These are phyloP conservation scores for Silene noctiflora DNA, from an alignment of 179 eudicot genomes.

Conservation along the genomic window DNA sequence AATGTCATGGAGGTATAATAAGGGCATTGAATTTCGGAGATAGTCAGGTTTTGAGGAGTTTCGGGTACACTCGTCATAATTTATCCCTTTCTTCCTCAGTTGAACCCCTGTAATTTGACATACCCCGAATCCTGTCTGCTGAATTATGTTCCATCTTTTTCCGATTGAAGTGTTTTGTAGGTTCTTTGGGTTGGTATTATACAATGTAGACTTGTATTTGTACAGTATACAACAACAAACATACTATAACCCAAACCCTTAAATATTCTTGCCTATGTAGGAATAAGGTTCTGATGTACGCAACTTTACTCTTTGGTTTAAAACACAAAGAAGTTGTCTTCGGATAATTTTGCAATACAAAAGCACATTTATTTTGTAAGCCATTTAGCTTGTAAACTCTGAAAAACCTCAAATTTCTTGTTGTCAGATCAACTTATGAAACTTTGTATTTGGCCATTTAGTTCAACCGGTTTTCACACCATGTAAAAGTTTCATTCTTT, in stretches of 20 bases:
- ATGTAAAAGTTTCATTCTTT: too few species aligned
- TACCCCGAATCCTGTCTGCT: not conserved
- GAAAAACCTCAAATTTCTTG: too few species aligned
- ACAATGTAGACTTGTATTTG: not conserved
- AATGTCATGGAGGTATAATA: constrained; percentile 51
- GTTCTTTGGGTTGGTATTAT: not conserved
- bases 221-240: constrained; percentile 5
- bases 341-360: not conserved
- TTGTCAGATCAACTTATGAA: too few species aligned
- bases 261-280: not conserved
- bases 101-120: constrained; percentile 22
- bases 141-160: not conserved
- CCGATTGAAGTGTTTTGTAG: not conserved
- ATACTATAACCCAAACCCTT: not conserved
- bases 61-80: constrained; percentile 55
- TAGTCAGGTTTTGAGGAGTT: constrained; percentile 63
- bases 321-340: not conserved
- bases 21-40: constrained; percentile 69
- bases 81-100: constrained; percentile 32
- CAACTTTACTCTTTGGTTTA: constrained; percentile 5
- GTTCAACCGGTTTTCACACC: too few species aligned
- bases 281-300: not conserved
- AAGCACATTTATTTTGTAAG: not conserved
- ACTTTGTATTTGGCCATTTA: too few species aligned
- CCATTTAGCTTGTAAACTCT: not conserved